These are phyloP conservation scores for Lophiostoma macrostomum DNA, from an alignment of 495 filamentous ascomycete genomes.

Conservation along the genomic window DNA sequence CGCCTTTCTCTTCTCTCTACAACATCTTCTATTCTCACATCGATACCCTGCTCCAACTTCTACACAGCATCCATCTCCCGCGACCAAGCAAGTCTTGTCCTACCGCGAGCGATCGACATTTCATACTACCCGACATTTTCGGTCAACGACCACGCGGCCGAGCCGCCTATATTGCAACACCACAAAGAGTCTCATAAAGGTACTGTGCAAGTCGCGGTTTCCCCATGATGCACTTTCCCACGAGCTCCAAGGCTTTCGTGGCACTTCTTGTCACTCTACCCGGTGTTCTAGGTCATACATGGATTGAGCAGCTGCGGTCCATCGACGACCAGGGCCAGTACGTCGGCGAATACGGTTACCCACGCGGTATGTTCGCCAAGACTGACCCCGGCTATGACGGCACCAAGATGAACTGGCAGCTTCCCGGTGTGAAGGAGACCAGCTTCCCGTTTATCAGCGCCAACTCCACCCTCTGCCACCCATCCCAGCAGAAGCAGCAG, in stretches of 20 bases:
- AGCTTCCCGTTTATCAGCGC: constrained; percentile 44
- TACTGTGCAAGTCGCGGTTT: too few relatives aligned
- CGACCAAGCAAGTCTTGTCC: too few relatives aligned
- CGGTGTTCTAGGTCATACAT: constrained; percentile 60
- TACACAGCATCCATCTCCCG: not conserved
- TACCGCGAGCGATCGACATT: too few relatives aligned
- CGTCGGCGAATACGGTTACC: constrained; percentile 63
- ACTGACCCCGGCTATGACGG: constrained; percentile 51
- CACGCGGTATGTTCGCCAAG: constrained; percentile 59
- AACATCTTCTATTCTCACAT: not conserved
- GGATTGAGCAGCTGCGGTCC: constrained; percentile 70
- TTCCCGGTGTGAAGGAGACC: constrained; percentile 48
- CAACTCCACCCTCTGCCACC: constrained; percentile 53
- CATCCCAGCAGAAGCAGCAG: constrained; percentile 50
- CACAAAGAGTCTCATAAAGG: too few relatives aligned
- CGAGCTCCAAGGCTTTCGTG: constrained; percentile 38
- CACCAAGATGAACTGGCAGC: constrained; percentile 47
- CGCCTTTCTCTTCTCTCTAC: not conserved
- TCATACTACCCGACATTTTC: too few relatives aligned
- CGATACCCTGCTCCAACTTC: not conserved
- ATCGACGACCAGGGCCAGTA: constrained; percentile 74
- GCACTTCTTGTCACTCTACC: constrained; percentile 28
- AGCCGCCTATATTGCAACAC: too few relatives aligned
- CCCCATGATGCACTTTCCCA: constrained; percentile 17
- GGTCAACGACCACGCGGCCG: too few relatives aligned